These are phyloP conservation scores for Suillus placidus DNA, from an alignment of 768 basidiomycete genomes.

Conservation along the genomic window DNA sequence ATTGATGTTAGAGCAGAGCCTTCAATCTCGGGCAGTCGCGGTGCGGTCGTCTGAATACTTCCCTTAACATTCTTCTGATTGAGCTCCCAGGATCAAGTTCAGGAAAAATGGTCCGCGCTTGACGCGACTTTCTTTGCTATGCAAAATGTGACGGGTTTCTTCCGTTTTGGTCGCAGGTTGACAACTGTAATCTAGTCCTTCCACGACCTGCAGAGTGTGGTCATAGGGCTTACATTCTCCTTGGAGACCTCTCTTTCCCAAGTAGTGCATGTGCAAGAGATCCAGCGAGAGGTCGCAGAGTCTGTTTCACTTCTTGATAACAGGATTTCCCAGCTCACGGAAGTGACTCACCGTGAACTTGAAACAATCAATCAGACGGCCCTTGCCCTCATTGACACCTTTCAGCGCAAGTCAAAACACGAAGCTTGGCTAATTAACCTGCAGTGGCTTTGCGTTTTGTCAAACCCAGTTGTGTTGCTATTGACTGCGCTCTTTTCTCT, in stretches of 20 bases:
- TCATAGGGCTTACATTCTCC: constrained; percentile 17
- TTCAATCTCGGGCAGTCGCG: constrained; percentile 9
- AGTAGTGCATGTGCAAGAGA: constrained; percentile 34
- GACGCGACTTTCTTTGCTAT: constrained; percentile 27
- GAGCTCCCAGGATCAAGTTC: constrained; percentile 31
- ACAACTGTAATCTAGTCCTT: constrained; percentile 17
- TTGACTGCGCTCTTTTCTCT: neutral
- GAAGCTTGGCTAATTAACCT: constrained; percentile 2
- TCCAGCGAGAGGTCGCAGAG: constrained; percentile 40
- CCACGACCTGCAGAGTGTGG: constrained; percentile 1
- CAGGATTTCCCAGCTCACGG: constrained; percentile 41
- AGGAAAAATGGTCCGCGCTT: constrained; percentile 30
- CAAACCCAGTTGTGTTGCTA: constrained; percentile 29
- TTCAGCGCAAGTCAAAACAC: constrained; percentile 3
- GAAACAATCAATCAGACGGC: constrained; percentile 51
- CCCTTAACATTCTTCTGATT: constrained; percentile 14
- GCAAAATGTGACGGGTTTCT: constrained; percentile 31
- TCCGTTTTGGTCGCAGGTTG: constrained; percentile 20
- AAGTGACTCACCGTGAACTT: constrained; percentile 45
- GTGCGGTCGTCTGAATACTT: constrained; percentile 20
- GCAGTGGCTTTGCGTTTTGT: constrained; percentile 20
- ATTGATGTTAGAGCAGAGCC: neutral
- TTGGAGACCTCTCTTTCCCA: constrained; percentile 36
- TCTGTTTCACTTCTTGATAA: constrained; percentile 40
- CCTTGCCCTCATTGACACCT: constrained; percentile 26